These are phyloP conservation scores for Colletotrichum euphorbiae DNA, from an alignment of 2,329 filamentous ascomycete genomes.

Conservation along the genomic window DNA sequence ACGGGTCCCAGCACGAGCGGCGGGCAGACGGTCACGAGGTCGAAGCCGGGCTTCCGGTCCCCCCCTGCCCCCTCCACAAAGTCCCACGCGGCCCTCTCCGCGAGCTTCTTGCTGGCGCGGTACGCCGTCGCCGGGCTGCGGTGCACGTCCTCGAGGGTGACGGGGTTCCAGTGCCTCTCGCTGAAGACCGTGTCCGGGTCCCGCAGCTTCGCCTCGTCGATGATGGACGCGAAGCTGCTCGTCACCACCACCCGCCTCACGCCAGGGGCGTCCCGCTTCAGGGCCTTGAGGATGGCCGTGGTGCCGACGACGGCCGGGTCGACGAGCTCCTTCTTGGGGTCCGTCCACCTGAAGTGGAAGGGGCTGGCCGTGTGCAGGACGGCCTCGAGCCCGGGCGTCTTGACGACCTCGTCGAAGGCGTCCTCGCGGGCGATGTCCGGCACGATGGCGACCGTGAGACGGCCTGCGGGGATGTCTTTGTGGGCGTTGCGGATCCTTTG, in stretches of 20 bases:
- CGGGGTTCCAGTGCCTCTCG: constrained; percentile 66
- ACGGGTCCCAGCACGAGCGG: constrained; percentile 56
- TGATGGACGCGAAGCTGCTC: constrained; percentile 66
- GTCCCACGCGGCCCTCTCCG: constrained; percentile 66
- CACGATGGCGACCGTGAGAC: constrained; percentile 70
- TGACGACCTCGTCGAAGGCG: constrained; percentile 77
- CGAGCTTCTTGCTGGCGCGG: constrained; percentile 66
- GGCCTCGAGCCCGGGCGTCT: constrained; percentile 62
- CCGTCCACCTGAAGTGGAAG: constrained; percentile 65
- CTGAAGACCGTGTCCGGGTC: constrained; percentile 56
- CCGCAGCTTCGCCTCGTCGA: constrained; percentile 52
- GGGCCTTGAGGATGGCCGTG: constrained; percentile 77
- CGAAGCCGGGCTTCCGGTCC: constrained; percentile 57
- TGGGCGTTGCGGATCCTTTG: constrained; percentile 62
- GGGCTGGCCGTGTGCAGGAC: constrained; percentile 72
- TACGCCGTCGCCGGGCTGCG: constrained; percentile 58
- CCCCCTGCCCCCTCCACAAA: constrained; percentile 53
- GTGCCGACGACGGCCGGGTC: constrained; percentile 70
- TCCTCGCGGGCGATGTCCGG: constrained; percentile 79
- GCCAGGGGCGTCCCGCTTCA: constrained; percentile 66
- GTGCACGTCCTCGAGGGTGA: constrained; percentile 58
- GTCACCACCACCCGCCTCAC: constrained; percentile 79
- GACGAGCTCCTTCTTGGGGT: constrained; percentile 65
- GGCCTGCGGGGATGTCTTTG: constrained; percentile 54
- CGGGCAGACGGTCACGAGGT: constrained; percentile 66